Base-by-base conservation (phyloP, 1,139 yeast genomes). In the Yamadazyma epiphylla region DNA sequence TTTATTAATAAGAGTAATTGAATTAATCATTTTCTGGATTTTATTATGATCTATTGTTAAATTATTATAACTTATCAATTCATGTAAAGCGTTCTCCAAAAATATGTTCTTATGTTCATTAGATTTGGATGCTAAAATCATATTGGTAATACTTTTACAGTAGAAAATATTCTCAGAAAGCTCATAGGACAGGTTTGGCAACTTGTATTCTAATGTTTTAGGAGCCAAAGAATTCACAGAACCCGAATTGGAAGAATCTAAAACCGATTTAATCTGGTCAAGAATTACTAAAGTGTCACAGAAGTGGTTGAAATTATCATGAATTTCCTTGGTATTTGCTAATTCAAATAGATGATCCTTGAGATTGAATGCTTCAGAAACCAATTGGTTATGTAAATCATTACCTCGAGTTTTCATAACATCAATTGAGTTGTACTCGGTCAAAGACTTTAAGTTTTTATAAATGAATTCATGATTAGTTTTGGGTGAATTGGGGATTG, bases 11-110 rank as follows among this genome's bases (percentile, higher is more conserved):
- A 67, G 49, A 9, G 76, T 58, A 0, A 79, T 58, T 0, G 79
- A 60, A 33, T 70, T 74, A 2, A 77, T 53, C 33, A 74, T 61
- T 39, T 70, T 70, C 40, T 78, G 85, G 5, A 45, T 49, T 23
- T 67, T 64, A 0, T 42, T 36, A 4, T 51, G 43, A 5, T 39
- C 27, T 15, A 77, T 59, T 3, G 75, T 60, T 14, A 65, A 37
- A 17, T 53, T 45, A 13, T 66, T 71, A 38, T 69, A 71, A 15
- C 66, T 45, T 5, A 60, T 50, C 7, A 74, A 42, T 33, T 75
- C 80, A 37, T 53, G 49, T 2, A 63, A 42, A 0, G 64, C 53
- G 2, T 65, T 49, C 3, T 58, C 25, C 45, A 58, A 51, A 5
- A 47, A 39, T 3, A 20, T 15, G 15, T 39, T 33, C 32, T 44